These are phyloP conservation scores for Durio zibethinus DNA, from an alignment of 345 rosid species.

Conservation along the genomic window DNA sequence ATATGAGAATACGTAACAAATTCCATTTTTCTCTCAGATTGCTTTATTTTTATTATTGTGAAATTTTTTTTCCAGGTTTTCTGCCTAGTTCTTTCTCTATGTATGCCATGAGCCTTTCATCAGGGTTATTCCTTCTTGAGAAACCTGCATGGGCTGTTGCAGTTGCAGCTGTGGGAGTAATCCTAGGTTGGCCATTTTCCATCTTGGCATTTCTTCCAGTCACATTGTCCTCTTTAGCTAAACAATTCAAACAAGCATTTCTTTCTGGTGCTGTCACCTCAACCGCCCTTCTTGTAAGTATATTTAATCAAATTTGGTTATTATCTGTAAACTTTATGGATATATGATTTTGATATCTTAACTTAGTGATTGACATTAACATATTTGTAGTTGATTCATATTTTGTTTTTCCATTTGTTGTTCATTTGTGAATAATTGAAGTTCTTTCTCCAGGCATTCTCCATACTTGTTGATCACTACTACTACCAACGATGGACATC, in stretches of 20 bases:
- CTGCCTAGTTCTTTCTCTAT: constrained; percentile 98
- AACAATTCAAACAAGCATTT: constrained; percentile 66
- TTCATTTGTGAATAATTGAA: constrained; percentile 12
- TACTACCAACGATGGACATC: constrained; percentile 85
- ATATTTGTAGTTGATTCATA: not conserved
- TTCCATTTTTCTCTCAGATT: not conserved
- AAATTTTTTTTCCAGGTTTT: constrained; percentile 52
- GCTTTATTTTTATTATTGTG: not conserved
- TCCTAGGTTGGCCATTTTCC: constrained; percentile 99
- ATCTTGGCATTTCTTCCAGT: constrained; percentile 88
- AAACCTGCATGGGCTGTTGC: constrained; percentile 69
- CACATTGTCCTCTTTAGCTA: constrained; percentile 54
- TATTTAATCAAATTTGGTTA: not conserved
- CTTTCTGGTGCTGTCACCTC: constrained; percentile 69
- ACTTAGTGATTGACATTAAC: not conserved
- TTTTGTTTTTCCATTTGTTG: constrained; percentile 9
- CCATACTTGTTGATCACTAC: constrained; percentile 57
- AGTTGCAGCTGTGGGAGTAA: constrained; percentile 71
- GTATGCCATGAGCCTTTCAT: constrained; percentile 93
- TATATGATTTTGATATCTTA: constrained; percentile 5
- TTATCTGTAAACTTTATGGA: not conserved
- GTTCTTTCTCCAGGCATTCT: constrained; percentile 58
- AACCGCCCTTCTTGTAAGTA: constrained; percentile 60
- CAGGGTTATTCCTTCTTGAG: constrained; percentile 84
- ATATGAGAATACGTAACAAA: not conserved